Percentiles rank a stretch among this genome's conserved stretches.
These are phyloP conservation scores for Phragmites australis DNA, from an alignment of 176 grass and related monocot genomes.

Conservation along the genomic window DNA sequence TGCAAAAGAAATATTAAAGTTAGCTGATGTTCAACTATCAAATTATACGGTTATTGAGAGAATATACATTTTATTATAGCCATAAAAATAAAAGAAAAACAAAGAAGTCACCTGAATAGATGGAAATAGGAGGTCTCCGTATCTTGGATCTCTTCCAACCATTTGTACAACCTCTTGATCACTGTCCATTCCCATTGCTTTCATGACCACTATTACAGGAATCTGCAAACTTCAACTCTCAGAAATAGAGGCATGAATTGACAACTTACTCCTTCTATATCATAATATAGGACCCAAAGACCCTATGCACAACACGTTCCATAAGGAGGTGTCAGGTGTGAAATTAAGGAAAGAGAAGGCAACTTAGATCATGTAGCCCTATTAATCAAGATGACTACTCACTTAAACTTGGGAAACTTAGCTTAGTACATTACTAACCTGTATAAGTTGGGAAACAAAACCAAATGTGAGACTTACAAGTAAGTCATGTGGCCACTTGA, in stretches of 20 bases:
- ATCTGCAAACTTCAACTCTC: conserved; percentile 56
- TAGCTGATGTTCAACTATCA: too few species aligned
- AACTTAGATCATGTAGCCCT: background rate
- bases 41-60: background rate
- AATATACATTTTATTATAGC: conserved; percentile 2
- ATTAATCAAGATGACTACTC: background rate
- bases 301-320: background rate
- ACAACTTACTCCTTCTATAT: conserved; percentile 13
- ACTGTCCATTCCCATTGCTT: conserved; percentile 98
- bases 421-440: background rate
- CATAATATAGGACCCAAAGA: conserved; percentile 6
- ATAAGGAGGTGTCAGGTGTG: background rate
- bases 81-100: conserved; percentile 11
- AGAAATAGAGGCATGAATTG: conserved; percentile 28
- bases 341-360: conserved; percentile 10
- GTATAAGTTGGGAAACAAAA: background rate
- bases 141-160: conserved; percentile 91
- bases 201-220: conserved; percentile 96
- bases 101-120: conserved; percentile 77
- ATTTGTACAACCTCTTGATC: conserved; percentile 96
- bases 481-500: background rate
- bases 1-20: background rate
- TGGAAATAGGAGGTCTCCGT: conserved; percentile 66
- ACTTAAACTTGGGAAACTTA: background rate
- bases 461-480: background rate